A percentile compares a stretch with the other conserved stretches of the same genome.
Conservation (phyloP, 2,329 filamentous ascomycete genomes). For the Rhytidhysteron rufulum region DNA sequence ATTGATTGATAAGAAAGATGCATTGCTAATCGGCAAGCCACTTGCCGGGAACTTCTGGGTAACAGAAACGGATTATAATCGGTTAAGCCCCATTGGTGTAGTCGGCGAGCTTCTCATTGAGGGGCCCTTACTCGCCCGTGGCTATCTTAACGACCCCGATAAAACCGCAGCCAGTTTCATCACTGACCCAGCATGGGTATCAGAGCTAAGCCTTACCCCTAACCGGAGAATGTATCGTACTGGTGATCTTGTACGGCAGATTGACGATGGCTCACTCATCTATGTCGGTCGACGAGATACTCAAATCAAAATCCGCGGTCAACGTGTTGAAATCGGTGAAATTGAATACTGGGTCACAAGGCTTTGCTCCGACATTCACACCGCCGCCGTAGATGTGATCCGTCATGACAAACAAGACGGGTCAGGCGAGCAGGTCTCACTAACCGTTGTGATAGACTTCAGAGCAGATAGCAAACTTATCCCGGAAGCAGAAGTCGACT, state of each 20-base stretch:
- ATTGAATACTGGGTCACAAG: slow-evolving; percentile 11
- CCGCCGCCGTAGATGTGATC: not conserved
- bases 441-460: too few species aligned
- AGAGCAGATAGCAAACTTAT: not conserved
- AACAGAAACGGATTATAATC: slow-evolving; percentile 12
- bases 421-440: too few species aligned
- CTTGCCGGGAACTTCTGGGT: slow-evolving; percentile 21
- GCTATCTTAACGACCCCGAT: slow-evolving; percentile 16
- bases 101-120: slow-evolving; percentile 21
- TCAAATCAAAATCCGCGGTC: slow-evolving; percentile 33
- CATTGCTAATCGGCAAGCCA: slow-evolving; percentile 9
- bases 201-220: not conserved
- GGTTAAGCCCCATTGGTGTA: slow-evolving; percentile 40
- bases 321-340: slow-evolving; percentile 39
- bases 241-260: slow-evolving; percentile 12
- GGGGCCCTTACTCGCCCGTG: slow-evolving; percentile 11
- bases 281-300: slow-evolving; percentile 16
- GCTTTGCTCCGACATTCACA: not conserved
- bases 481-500: too few species aligned
- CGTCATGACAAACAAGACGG: not conserved
- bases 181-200: slow-evolving; percentile 9
- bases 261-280: slow-evolving; percentile 12
- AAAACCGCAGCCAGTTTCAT: slow-evolving; percentile 30
- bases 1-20: slow-evolving; percentile 4
- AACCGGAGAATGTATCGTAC: slow-evolving; percentile 10